Evolutionary conservation across 2,329 filamentous ascomycete genomes (phyloP), one percentile per base, ranked within the genome.

Genomic region (Pseudogymnoascus sp.): DNA sequence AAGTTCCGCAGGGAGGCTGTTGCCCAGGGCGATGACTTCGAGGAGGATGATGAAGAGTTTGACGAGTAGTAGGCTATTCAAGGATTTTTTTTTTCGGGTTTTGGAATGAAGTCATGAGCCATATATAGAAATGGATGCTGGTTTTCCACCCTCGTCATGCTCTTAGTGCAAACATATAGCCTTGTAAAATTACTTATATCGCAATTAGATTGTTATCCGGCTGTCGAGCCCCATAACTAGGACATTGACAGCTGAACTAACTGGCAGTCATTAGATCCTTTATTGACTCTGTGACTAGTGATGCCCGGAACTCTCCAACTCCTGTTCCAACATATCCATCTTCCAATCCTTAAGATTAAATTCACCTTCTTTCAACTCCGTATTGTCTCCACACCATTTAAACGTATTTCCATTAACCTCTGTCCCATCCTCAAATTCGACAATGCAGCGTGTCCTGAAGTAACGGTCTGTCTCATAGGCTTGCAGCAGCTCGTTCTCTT

Each of bases 341-440:
- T 62, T 62, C 63, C 60, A 62, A 35, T 64, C 63, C 39, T 63
- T 64, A 11, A 63, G 38, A 37, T 64, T n/a, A 37, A 64, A 62
- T 67, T 62, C 5, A 35, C 50, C 62, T 37, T 64, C 47, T 30
- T 59, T 65, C 34, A 62, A 61, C 32, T 59, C 28, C 5, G 58
- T 47, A 41, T 54, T 63, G 28, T 38, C 60, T 18, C 20, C 54
- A 60, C 62, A 59, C 25, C 57, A 64, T 58, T 64, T 61, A 30
- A 65, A 63, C 54, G 63, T 64, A 22, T 60, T 60, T 39, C 60
- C 54, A 35, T 38, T 12, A n/a, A 63, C 28, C 61, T 63, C 64
- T 34, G n/a, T 65, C 62, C 65, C 64, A 59, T 65, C 60, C 8
- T 25, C 60, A 34, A 65, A 65, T 58, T 62, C 39, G 39, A 66